A percentile compares a stretch with the other conserved stretches of the same genome.
phyloP scores from a whole-genome alignment of 768 basidiomycete species.

The Kwoniella heveanensis region DNA sequence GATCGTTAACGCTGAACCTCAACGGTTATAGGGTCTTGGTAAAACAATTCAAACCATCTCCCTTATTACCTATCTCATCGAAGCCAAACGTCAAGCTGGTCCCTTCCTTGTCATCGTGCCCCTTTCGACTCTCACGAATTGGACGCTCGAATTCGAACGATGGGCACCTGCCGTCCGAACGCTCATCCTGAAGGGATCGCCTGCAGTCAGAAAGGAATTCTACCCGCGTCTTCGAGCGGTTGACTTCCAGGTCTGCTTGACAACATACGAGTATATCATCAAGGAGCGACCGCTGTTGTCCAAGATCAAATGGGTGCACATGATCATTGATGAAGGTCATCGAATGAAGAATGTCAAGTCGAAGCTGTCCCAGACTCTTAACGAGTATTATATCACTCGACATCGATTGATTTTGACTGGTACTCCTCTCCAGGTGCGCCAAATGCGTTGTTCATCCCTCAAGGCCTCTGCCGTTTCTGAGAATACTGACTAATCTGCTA shows the following conservation, averaged over 20 bases:
- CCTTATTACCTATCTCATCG: slow-evolving; percentile 90
- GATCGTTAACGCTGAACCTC: no score
- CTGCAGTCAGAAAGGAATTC: slow-evolving; percentile 73
- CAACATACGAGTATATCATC: slow-evolving; percentile 97
- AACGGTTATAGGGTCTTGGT: slow-evolving; percentile 56
- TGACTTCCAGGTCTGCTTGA: slow-evolving; percentile 87
- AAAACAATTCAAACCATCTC: slow-evolving; percentile 58
- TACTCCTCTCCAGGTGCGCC: slow-evolving; percentile 74
- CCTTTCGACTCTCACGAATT: slow-evolving; percentile 94
- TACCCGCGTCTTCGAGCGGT: slow-evolving; percentile 72
- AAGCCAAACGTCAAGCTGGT: slow-evolving; percentile 83
- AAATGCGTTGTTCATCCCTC: no score
- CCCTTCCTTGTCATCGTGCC: slow-evolving; percentile 96
- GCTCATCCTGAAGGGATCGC: slow-evolving; percentile 90
- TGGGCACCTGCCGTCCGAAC: slow-evolving; percentile 84
- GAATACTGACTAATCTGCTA: neutral
- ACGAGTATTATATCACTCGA: slow-evolving; percentile 87
- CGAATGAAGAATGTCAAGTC: slow-evolving; percentile 95
- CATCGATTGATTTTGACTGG: slow-evolving; percentile 93
- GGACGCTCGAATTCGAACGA: slow-evolving; percentile 94
- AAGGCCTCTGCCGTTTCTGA: no score
- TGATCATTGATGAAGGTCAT: slow-evolving; percentile 98
- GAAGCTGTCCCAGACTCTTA: slow-evolving; percentile 85
- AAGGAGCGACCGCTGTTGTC: slow-evolving; percentile 87
- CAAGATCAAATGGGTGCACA: slow-evolving; percentile 93